Conservation (phyloP, 208 protist genomes). For the Lotmaria passim region DNA sequence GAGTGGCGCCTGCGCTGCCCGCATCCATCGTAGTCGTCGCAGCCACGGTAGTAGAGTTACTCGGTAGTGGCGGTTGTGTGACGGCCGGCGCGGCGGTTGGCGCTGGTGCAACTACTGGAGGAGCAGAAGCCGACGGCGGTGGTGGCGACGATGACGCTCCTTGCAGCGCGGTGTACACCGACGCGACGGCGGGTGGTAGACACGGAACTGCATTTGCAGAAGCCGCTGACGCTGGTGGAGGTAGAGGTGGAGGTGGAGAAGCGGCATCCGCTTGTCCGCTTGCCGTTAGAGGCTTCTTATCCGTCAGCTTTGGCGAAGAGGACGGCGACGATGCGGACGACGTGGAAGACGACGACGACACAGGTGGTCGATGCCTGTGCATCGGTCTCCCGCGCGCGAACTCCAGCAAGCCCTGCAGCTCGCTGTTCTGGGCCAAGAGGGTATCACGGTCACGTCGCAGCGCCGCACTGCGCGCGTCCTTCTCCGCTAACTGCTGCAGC, state of each 20-base stretch:
- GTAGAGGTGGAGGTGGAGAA: too few relatives aligned
- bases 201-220: not conserved
- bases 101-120: conserved; percentile 7
- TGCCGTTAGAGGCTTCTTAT: not conserved
- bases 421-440: conserved; percentile 47
- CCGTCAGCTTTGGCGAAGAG: not conserved
- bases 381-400: conserved; percentile 9
- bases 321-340: not conserved
- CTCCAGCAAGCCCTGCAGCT: conserved; percentile 36
- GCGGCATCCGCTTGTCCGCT: not conserved
- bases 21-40: not conserved
- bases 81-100: conserved; percentile 7
- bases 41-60: not conserved
- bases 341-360: not conserved
- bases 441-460: conserved; percentile 62
- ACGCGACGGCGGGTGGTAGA: conserved; percentile 28
- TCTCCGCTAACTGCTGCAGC: conserved; percentile 53
- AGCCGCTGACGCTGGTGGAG: not conserved
- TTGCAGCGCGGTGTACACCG: conserved; percentile 31
- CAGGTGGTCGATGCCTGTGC: not conserved
- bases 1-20: conserved; percentile 8
- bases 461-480: conserved; percentile 38
- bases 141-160: conserved; percentile 6
- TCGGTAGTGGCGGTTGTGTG: not conserved
- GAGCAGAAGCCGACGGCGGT: not conserved